Base-by-base conservation (phyloP, 2,329 filamentous ascomycete genomes). In the Chrysosporium queenslandicum region DNA sequence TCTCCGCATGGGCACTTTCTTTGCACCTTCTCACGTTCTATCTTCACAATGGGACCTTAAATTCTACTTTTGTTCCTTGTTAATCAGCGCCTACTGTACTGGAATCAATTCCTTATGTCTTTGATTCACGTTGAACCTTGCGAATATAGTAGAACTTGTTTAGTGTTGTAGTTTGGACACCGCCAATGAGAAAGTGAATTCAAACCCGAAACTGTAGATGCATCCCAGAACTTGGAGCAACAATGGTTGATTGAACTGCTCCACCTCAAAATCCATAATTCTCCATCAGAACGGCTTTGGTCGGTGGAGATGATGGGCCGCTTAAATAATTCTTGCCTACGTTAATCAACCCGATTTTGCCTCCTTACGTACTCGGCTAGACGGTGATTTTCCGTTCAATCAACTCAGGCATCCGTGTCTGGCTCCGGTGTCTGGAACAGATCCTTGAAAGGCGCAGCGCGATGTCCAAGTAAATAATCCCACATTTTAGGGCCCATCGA, bases 61-160 rank as follows among this genome's bases (percentile, higher is more conserved):
- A 16, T 18, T 16, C 34, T 18, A 14, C 32, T 37, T 37, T 16
- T 37, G 4, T 18, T 37, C 34, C 34, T 14, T 37, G 12, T 16
- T 34, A 34, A 12, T 34, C 9, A 34, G 4, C 11, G 32, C 11
- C 42, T 32, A 7, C 27, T 14, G 23, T 7, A n/a, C 30, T 14
- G 32, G 30, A 47, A 47, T 23, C 30, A 47, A 12, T 47, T 47
- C 27, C 45, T 37, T 29, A 30, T 47, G n/a, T 32, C 16, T 20
- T 6, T 29, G 4, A 3, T 48, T 27, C 23, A 25, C 29, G 34
- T 37, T 48, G 32, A 20, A 29, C 7, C 27, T 46, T 46, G 43
- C 30, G 36, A 30, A 46, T 34, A 46, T 16, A 18, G 14, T 21
- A 18, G 14, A 29, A 27, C 11, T 30, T 18, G 9, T n/a, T 34